Percentiles rank a stretch among this genome's conserved stretches.
Conservation (phyloP, 345 rosid genomes). For the Populus pruinosa region DNA sequence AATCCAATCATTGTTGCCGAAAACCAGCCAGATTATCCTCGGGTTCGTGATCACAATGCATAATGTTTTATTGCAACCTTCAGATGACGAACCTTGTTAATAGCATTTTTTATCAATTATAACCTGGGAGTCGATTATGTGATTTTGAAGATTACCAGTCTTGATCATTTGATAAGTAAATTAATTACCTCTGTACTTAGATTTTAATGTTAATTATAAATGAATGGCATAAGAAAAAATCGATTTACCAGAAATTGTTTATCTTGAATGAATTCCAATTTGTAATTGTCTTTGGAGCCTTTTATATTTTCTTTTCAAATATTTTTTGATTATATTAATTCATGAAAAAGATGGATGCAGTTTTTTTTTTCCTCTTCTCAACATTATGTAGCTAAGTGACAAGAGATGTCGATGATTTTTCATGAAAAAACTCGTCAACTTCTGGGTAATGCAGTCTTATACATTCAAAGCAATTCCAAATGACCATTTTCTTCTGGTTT, state of each 20-base stretch:
- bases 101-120: too few relatives aligned
- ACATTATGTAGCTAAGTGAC: not conserved
- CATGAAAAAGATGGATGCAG: not conserved
- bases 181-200: not conserved
- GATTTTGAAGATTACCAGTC: not conserved
- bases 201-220: too few relatives aligned
- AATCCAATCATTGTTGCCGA: not conserved
- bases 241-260: not conserved
- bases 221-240: too few relatives aligned
- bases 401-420: not conserved
- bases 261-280: not conserved
- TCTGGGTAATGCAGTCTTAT: not conserved
- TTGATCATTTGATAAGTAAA: not conserved
- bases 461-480: not conserved
- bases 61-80: not conserved
- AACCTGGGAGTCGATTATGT: not conserved
- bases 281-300: not conserved
- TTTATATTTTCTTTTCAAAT: not conserved
- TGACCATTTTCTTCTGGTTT: not conserved
- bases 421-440: not conserved
- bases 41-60: not conserved
- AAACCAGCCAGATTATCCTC: not conserved
- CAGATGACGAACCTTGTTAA: not conserved
- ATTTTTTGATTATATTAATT: too few relatives aligned
- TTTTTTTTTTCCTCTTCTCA: not conserved